These are phyloP conservation scores for Neonectria magnoliae DNA, from an alignment of 2,329 filamentous ascomycete species.

Conservation along the genomic window DNA sequence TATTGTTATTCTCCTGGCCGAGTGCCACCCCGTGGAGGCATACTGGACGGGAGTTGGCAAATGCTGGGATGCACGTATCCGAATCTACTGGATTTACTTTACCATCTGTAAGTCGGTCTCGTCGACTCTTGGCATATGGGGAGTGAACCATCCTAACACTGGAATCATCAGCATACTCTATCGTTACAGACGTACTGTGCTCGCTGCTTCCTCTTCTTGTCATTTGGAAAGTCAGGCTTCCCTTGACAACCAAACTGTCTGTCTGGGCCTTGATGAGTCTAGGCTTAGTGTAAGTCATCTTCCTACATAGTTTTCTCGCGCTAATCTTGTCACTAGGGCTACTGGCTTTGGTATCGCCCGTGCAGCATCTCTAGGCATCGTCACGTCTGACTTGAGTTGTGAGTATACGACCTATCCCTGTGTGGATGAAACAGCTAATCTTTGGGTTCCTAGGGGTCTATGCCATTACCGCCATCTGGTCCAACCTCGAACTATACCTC, in stretches of 20 bases:
- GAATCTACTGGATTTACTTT: constrained; percentile 48
- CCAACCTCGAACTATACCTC: constrained; percentile 49
- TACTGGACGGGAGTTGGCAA: constrained; percentile 46
- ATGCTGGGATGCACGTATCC: constrained; percentile 46
- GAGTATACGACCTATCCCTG: neutral
- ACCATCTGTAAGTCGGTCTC: constrained; percentile 39
- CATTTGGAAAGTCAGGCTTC: constrained; percentile 47
- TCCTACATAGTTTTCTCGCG: neutral
- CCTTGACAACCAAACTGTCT: constrained; percentile 43
- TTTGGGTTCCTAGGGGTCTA: constrained; percentile 39
- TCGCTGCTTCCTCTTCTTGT: constrained; percentile 45
- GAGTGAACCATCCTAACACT: neutral
- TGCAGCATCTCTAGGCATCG: constrained; percentile 32
- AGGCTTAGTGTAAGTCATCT: constrained; percentile 34
- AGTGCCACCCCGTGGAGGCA: constrained; percentile 43
- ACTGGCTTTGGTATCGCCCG: constrained; percentile 36
- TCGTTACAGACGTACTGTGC: constrained; percentile 32
- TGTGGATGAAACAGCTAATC: neutral
- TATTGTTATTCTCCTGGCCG: constrained; percentile 47
- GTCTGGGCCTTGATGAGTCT: constrained; percentile 48
- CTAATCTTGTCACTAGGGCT: constrained; percentile 25
- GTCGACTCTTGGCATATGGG: neutral
- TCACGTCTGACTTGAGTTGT: constrained; percentile 37
- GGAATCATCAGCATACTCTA: constrained; percentile 25
- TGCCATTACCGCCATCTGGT: constrained; percentile 51